phyloP scores from a whole-genome alignment of 352 stramenopile species.

The Globisporangium middletonii region DNA sequence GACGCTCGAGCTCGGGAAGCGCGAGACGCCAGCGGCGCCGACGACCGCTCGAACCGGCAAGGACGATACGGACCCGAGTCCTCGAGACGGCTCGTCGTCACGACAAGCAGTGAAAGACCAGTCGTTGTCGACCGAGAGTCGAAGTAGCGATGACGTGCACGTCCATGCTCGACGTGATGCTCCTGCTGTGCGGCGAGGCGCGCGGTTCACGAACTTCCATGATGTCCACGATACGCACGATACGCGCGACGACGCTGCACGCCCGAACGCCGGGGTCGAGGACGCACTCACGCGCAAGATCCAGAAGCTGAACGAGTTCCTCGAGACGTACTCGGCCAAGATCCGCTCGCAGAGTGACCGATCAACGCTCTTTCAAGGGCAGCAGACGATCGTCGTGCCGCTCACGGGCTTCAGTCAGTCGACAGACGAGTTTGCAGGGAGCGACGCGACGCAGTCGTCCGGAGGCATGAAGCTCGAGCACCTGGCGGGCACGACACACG shows the following conservation, averaged over 20 bases:
- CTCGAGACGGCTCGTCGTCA: constrained; percentile 4
- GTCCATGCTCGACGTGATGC: neutral
- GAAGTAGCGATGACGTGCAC: neutral
- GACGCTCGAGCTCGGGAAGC: constrained; percentile 26
- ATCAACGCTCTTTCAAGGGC: constrained; percentile 23
- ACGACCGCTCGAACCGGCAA: neutral
- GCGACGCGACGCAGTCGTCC: constrained; percentile 5
- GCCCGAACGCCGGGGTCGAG: neutral
- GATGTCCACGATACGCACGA: neutral
- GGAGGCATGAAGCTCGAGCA: constrained; percentile 23
- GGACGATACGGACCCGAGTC: neutral
- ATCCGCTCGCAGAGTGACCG: constrained; percentile 19
- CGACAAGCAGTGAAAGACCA: constrained; percentile 6
- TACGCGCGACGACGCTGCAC: too few species aligned
- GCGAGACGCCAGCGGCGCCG: constrained; percentile 4
- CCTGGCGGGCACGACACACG: constrained; percentile 3
- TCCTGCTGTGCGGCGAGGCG: neutral
- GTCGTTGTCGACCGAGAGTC: constrained; percentile 6
- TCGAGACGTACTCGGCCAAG: constrained; percentile 24
- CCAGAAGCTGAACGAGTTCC: constrained; percentile 22
- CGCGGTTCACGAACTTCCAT: neutral
- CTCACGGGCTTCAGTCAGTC: constrained; percentile 20
- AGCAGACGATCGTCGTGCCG: constrained; percentile 26
- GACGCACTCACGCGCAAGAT: constrained; percentile 1
- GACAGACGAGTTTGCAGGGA: constrained; percentile 8